Base-by-base conservation (phyloP, 495 filamentous ascomycete genomes). In the Aspergillus bertholletiae region DNA sequence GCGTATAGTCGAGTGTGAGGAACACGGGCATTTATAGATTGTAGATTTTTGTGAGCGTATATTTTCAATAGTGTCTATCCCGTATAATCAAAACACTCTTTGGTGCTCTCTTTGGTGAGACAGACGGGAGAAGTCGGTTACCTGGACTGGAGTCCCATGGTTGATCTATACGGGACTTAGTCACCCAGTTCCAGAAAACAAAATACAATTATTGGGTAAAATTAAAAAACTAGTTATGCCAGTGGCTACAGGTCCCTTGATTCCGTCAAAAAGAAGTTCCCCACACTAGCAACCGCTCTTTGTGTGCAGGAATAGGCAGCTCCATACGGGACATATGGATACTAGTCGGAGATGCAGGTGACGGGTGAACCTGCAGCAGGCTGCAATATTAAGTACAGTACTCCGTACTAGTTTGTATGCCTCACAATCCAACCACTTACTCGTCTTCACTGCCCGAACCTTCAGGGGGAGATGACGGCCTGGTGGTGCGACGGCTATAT, bases 401-500 rank as follows among this genome's bases (percentile, higher is more conserved):
- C n/a, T n/a, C n/a, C n/a, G n/a, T n/a, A n/a, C n/a, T n/a, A n/a
- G n/a, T n/a, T 12, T 12, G 30, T 3, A 3, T 32, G 41, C 18
- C 41, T 5, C 7, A 4, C n/a, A 3, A n/a, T 15, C 23, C 22
- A n/a, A 28, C 27, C 18, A 30, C 45, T 30, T 21, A 17, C 13
- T 39, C 48, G 18, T 32, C 54, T 28, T 26, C n/a, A 13, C 37
- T 28, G 45, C 26, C 50, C n/a, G 50, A 43, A n/a, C 40, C 47
- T 59, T 59, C 58, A 60, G 58, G 58, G 58, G 57, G 46, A 51
- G 7, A 46, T 40, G 21, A 48, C 45, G 49, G 34, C 44, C n/a
- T 28, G 43, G 61, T 63, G 56, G 59, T 61, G 57, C 59, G 62
- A 60, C 54, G 54, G 56, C 46, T 39, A 35, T 7, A 63, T 70